A percentile compares a stretch with the other conserved stretches of the same genome.
phyloP scores from a whole-genome alignment of 768 basidiomycete genomes.

The Tylopilus vinaceipallidus region DNA sequence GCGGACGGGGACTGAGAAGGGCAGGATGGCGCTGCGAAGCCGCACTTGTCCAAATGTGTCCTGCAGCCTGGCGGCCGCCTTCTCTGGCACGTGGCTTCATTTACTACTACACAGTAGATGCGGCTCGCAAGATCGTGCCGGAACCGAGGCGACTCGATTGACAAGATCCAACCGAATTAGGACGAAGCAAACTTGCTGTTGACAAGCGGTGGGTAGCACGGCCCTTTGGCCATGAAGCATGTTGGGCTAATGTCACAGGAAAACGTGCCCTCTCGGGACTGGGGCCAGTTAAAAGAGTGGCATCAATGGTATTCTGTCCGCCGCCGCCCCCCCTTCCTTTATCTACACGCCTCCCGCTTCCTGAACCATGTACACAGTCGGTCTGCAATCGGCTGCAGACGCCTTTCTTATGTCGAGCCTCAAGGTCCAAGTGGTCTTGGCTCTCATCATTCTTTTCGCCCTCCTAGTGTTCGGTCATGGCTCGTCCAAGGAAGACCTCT shows the following conservation, averaged over 20 bases:
- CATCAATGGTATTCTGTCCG: slow-evolving; percentile 21
- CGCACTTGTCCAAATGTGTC: slow-evolving; percentile 9
- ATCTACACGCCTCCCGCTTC: slow-evolving; percentile 26
- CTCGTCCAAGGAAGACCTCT: slow-evolving; percentile 45
- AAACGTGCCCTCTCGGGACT: too few relatives aligned
- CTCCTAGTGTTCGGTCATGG: slow-evolving; percentile 37
- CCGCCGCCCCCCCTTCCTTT: slow-evolving; percentile 21
- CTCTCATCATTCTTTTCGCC: slow-evolving; percentile 35
- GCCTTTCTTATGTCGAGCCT: slow-evolving; percentile 36
- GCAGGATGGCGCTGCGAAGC: slow-evolving; percentile 11
- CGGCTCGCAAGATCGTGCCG: slow-evolving; percentile 16
- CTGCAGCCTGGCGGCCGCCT: slow-evolving; percentile 11
- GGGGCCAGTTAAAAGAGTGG: slow-evolving; percentile 23
- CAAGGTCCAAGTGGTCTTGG: slow-evolving; percentile 34
- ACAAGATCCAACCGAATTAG: too few relatives aligned
- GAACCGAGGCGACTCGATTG: slow-evolving; percentile 29
- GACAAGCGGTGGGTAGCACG: too few relatives aligned
- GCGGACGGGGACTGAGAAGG: slow-evolving; percentile 14
- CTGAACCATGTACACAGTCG: slow-evolving; percentile 41
- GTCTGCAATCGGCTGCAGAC: slow-evolving; percentile 38
- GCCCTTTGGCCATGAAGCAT: too few relatives aligned
- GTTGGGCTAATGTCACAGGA: slow-evolving; percentile 19
- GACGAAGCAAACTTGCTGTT: too few relatives aligned
- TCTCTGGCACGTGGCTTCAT: slow-evolving; percentile 20
- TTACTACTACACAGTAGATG: neutral